Evolutionary conservation across 208 protist genomes (phyloP).

Genomic region (Trypanosoma rangeli): DNA sequence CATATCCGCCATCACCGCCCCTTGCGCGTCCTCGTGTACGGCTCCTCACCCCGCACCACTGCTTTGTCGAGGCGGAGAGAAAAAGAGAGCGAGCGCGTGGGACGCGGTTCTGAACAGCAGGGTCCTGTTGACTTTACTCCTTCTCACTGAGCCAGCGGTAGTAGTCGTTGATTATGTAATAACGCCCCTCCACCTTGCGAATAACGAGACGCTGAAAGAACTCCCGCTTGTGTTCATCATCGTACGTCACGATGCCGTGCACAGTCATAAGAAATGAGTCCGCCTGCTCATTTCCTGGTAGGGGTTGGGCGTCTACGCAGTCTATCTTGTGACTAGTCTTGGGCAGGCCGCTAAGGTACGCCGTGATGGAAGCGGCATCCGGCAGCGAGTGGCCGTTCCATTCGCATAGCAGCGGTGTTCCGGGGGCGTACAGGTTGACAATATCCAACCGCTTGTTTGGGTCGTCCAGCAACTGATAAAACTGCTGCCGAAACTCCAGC

Average conservation of each 20-base stretch:
- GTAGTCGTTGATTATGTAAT: conserved; percentile 91
- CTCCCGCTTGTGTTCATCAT: conserved; percentile 84
- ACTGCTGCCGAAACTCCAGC: conserved; percentile 71
- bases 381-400: conserved; percentile 85
- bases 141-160: conserved; percentile 87
- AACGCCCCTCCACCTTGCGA: conserved; percentile 60
- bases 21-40: too few relatives aligned
- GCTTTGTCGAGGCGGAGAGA: background rate
- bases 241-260: conserved; percentile 81
- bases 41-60: background rate
- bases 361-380: conserved; percentile 44
- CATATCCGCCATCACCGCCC: too few relatives aligned
- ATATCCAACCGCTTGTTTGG: conserved; percentile 50
- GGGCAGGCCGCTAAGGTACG: conserved; percentile 66
- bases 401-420: conserved; percentile 74
- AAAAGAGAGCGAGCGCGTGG: background rate
- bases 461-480: conserved; percentile 83
- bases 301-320: conserved; percentile 87
- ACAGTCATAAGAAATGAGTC: conserved; percentile 84
- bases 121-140: conserved; percentile 6
- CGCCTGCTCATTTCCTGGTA: conserved; percentile 73
- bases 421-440: conserved; percentile 63
- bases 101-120: background rate
- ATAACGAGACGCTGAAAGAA: conserved; percentile 89
- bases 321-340: conserved; percentile 80